A percentile compares a stretch with the other conserved stretches of the same genome.
Evolutionary conservation across 75 land plant species (phyloP).

Genomic region (Cupressus sempervirens): DNA sequence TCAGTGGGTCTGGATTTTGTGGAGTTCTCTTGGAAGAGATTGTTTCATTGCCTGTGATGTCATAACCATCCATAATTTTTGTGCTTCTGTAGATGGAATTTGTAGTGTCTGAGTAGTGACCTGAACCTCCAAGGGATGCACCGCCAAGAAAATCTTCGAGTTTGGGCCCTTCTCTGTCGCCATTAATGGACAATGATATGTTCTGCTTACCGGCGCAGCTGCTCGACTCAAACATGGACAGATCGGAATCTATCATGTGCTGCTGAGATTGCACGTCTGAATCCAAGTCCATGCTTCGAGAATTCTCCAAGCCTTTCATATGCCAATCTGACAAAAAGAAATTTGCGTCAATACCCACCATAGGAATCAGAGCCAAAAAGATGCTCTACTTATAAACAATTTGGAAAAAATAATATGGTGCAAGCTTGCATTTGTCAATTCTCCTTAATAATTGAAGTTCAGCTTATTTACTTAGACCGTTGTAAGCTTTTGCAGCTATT

Average conservation of each 20-base stretch:
- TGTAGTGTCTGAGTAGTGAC: slow-evolving; percentile 13
- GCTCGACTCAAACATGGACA: not conserved
- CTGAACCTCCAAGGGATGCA: slow-evolving; percentile 12
- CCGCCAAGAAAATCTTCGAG: slow-evolving; percentile 62
- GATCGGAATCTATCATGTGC: slow-evolving; percentile 8
- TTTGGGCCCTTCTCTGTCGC: slow-evolving; percentile 28
- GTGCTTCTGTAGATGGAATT: slow-evolving; percentile 4
- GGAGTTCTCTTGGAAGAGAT: not conserved
- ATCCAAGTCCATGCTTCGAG: not conserved
- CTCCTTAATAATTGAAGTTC: no score
- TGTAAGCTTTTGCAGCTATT: no score
- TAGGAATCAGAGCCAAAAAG: not conserved
- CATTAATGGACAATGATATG: not conserved
- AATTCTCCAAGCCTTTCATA: not conserved
- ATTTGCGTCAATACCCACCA: not conserved
- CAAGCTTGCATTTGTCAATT: no score
- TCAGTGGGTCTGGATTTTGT: not conserved
- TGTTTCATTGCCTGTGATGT: not conserved
- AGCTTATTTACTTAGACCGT: no score
- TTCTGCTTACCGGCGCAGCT: not conserved
- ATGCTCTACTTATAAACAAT: not conserved
- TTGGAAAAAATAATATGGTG: no score
- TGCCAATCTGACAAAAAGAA: not conserved
- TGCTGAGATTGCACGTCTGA: slow-evolving; percentile 7
- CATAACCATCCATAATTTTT: not conserved